Conservation (phyloP, 176 grass and related monocot genomes). For the Poa annua region DNA sequence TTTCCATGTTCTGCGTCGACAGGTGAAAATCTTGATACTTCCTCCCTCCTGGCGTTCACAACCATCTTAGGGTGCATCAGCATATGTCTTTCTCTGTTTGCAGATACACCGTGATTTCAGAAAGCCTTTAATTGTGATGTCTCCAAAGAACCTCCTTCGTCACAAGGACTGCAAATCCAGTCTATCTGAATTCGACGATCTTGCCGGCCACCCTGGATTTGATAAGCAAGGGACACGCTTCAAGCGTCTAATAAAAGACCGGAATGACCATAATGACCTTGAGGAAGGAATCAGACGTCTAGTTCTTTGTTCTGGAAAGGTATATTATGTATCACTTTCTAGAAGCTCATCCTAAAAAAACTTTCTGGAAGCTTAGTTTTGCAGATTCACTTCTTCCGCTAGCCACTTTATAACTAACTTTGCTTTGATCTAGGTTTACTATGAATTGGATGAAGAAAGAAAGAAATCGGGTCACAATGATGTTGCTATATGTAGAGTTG, state of each 20-base stretch:
- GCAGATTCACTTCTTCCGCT: neutral
- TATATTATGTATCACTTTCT: constrained; percentile 26
- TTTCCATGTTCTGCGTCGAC: constrained; percentile 88
- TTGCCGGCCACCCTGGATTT: constrained; percentile 88
- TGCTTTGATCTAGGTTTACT: constrained; percentile 70
- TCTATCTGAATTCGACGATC: constrained; percentile 96
- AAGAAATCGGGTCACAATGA: constrained; percentile 67
- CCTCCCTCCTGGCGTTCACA: neutral
- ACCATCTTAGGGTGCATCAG: constrained; percentile 34
- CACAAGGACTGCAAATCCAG: constrained; percentile 98
- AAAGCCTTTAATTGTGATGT: constrained; percentile 91
- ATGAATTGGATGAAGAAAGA: constrained; percentile 90
- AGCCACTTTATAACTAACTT: constrained; percentile 5
- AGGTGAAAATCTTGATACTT: constrained; percentile 55
- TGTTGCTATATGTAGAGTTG: constrained; percentile 95
- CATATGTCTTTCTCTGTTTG: constrained; percentile 31
- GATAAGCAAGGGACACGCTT: constrained; percentile 98
- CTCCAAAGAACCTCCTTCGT: constrained; percentile 92
- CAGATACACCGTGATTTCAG: constrained; percentile 96
- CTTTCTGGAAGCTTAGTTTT: neutral
- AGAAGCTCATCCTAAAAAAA: neutral
- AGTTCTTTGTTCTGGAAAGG: constrained; percentile 96
- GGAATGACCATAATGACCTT: constrained; percentile 76
- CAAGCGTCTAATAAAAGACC: constrained; percentile 93
- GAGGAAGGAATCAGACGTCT: constrained; percentile 85